Evolutionary conservation across 2,329 filamentous ascomycete species (phyloP), one percentile per base, ranked within the genome.

Genomic region (Trichoderma sp.): DNA sequence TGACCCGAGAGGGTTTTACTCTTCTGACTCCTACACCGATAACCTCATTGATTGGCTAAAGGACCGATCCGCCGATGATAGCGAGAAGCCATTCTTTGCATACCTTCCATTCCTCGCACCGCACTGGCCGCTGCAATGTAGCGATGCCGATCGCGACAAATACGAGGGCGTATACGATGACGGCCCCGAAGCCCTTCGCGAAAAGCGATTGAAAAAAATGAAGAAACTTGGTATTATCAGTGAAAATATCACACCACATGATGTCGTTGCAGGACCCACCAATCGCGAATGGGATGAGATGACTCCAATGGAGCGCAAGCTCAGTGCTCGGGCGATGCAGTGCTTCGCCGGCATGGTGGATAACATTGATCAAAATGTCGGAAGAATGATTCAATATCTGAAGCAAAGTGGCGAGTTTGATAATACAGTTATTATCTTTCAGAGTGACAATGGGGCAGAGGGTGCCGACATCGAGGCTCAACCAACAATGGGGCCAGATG

Each of bases 301-400:
- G 77, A 81, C 80, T 2, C 79, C 82, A 1, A 83, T 86, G 34
- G 84, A 86, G 73, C 80, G 81, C 67, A 81, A 81, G 4, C 84
- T 84, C 70, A 87, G 86, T 11, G 84, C 78, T 75, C 84, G 81
- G 24, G 84, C 86, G 0, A 90, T 90, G 88, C 88, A 90, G 75
- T 84, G 87, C 4, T 91, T 87, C 72, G 89, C 89, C 0, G 89
- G 83, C 18, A 91, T 91, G 87, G 88, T 90, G 4, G 88, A 91
- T 70, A 83, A 82, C 69, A 90, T 90, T 65, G 89, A 91, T 75
- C 77, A 78, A 70, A 88, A 90, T 72, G 84, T 91, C 18, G 88
- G 88, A 51, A 86, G 86, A 71, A 85, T 91, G 3, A 80, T 90
- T 34, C 81, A 87, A 47, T 87, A 90, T 74, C 84, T 90, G 3